These are phyloP conservation scores for Zangia roseola DNA, from an alignment of 768 basidiomycete species.

Conservation along the genomic window DNA sequence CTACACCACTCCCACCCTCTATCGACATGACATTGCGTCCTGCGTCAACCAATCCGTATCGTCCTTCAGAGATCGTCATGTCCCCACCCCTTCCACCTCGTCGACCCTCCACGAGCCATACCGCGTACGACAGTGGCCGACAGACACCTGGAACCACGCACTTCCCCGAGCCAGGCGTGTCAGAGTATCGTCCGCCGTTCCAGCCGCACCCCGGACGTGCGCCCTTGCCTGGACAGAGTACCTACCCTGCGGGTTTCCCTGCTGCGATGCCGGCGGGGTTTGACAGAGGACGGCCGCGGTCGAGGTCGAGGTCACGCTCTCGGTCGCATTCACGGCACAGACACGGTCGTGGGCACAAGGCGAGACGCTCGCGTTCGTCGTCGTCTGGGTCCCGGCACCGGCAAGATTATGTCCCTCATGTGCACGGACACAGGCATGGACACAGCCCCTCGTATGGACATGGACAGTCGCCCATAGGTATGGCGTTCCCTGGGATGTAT, in stretches of 20 bases:
- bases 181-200: too few species aligned
- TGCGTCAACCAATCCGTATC: neutral
- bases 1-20: neutral
- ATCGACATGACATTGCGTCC: too few species aligned
- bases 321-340: neutral
- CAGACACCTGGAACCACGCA: neutral
- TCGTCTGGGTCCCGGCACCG: slow-evolving; percentile 1
- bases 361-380: slow-evolving; percentile 13
- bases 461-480: neutral
- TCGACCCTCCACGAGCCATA: neutral
- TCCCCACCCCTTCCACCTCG: neutral
- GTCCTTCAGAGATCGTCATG: neutral
- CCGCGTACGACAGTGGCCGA: neutral
- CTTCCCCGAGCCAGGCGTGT: neutral
- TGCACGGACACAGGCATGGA: neutral
- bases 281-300: neutral
- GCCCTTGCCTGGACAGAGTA: neutral
- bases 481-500: neutral
- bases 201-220: neutral
- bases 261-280: too few species aligned
- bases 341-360: neutral
- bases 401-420: too few species aligned
- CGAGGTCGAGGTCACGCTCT: neutral
- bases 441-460: neutral
- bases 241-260: neutral